Percentiles rank a stretch among this genome's conserved stretches.
Evolutionary conservation across 2,329 filamentous ascomycete genomes (phyloP).

Genomic region (Colletotrichum abscissum): DNA sequence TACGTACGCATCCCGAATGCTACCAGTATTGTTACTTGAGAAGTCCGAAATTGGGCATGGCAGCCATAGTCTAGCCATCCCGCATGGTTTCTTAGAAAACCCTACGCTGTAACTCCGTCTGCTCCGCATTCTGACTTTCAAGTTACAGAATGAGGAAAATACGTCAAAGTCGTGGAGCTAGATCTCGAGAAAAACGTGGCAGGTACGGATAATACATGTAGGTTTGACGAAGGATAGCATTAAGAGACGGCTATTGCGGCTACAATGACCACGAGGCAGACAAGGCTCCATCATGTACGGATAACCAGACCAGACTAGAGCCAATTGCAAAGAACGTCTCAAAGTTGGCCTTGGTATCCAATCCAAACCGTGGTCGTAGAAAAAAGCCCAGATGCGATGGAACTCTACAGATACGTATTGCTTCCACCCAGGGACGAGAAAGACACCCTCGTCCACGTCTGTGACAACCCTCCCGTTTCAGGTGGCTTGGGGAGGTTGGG

Average conservation of each 20-base stretch:
- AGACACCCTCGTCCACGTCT: conserved; percentile 23
- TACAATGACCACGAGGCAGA: conserved; percentile 6
- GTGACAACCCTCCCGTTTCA: conserved; percentile 37
- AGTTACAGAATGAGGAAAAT: neutral
- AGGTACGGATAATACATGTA: neutral
- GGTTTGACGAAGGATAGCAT: neutral
- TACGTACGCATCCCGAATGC: neutral
- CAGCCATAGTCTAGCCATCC: neutral
- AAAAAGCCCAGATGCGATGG: neutral
- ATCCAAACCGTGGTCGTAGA: neutral
- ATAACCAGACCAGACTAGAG: neutral
- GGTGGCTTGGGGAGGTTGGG: conserved; percentile 19
- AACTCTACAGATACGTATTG: neutral
- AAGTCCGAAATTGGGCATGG: neutral
- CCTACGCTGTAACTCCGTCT: conserved; percentile 5
- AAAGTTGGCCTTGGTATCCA: neutral
- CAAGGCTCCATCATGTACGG: neutral
- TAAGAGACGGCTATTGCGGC: conserved; percentile 13
- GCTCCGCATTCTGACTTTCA: neutral
- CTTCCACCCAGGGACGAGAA: neutral
- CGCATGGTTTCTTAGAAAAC: neutral
- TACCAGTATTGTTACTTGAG: neutral
- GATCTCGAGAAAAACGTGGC: neutral
- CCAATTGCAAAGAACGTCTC: neutral
- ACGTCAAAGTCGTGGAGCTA: neutral